Evolutionary conservation across 352 stramenopile genomes (phyloP), one percentile per base, ranked within the genome.

Genomic region (Globisporangium okanoganense): DNA sequence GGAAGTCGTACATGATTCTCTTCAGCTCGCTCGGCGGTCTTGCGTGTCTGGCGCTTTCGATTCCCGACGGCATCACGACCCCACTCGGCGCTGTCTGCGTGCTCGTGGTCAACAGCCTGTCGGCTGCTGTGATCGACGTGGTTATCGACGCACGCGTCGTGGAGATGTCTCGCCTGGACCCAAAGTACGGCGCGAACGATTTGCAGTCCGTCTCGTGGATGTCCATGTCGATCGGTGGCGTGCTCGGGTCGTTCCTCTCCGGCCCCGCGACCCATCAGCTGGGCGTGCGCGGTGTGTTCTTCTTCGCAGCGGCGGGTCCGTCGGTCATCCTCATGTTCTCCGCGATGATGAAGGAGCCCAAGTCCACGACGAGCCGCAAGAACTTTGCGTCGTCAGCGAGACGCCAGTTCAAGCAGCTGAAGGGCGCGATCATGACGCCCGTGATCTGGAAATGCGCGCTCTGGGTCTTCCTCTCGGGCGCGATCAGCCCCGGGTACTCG

Each of bases 81-180:
- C 66, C 80, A 16, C 61, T 88, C 35, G 70, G 73, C 5, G 75
- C 84, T 0, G 68, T 90, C 7, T 61, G 84, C 9, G 74, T 88
- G 55, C 63, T 93, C 16, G 82, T 94, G 27, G 49, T 98, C 12
- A 89, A 87, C 33, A 97, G 81, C 58, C 76, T 95, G 35, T 92
- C 88, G 16, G 90, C 97, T 29, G 92, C 96, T 12, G 81, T 98
- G 35, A 97, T 93, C 45, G 96, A 99, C 73, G 96, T 99, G 5
- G 94, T 99, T 5, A 97, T 97, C 38, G 96, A 99, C 79, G 95
- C 94, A 16, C 87, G 97, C 58, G 95, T 99, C 3, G 95, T 99
- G 9, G 90, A 98, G 71, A 97, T 97, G 76, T 96, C 90, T 58
- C 75, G 91, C 20, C 64, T 93, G 16, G 84, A 93, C 48, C 82